phyloP scores from a whole-genome alignment of 2,329 filamentous ascomycete genomes.

The Pseudogymnoascus pannorum region DNA sequence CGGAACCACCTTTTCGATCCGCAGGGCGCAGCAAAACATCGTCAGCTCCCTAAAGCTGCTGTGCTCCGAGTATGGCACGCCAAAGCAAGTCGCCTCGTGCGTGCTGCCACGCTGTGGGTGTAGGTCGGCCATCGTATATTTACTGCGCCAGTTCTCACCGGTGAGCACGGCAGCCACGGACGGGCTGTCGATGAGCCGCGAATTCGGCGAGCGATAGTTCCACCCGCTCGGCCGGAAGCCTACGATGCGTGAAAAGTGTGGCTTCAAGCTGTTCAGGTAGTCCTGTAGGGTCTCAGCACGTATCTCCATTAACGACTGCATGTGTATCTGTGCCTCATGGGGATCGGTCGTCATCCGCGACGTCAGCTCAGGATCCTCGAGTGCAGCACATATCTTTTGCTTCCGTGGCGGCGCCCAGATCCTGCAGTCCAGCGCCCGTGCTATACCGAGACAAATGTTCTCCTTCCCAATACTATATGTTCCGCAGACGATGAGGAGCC shows the following conservation, averaged over 20 bases:
- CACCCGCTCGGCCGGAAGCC: slow-evolving; percentile 91
- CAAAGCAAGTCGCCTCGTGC: slow-evolving; percentile 76
- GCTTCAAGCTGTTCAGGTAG: slow-evolving; percentile 73
- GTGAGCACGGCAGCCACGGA: slow-evolving; percentile 58
- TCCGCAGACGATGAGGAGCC: slow-evolving; percentile 84
- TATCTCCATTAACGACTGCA: slow-evolving; percentile 94
- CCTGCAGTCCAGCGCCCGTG: slow-evolving; percentile 74
- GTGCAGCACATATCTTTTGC: slow-evolving; percentile 72
- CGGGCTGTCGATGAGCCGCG: slow-evolving; percentile 54
- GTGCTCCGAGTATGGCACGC: slow-evolving; percentile 93
- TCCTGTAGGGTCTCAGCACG: slow-evolving; percentile 84
- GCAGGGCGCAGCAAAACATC: slow-evolving; percentile 81
- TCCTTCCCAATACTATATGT: slow-evolving; percentile 99
- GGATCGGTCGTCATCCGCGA: slow-evolving; percentile 73
- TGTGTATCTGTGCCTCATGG: slow-evolving; percentile 84
- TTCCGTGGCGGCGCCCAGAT: slow-evolving; percentile 84
- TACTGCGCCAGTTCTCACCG: slow-evolving; percentile 59
- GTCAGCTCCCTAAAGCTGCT: slow-evolving; percentile 90
- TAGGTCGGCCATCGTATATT: slow-evolving; percentile 65
- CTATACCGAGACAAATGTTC: slow-evolving; percentile 87
- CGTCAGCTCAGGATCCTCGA: slow-evolving; percentile 78
- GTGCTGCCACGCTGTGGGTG: slow-evolving; percentile 78
- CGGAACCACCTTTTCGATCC: slow-evolving; percentile 84
- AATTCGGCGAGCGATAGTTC: slow-evolving; percentile 73
- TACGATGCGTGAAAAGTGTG: slow-evolving; percentile 77